Percentiles rank a stretch among this genome's conserved stretches.
These are phyloP conservation scores for Prunella vulgaris DNA, from an alignment of 257 asterid genomes.

Conservation along the genomic window DNA sequence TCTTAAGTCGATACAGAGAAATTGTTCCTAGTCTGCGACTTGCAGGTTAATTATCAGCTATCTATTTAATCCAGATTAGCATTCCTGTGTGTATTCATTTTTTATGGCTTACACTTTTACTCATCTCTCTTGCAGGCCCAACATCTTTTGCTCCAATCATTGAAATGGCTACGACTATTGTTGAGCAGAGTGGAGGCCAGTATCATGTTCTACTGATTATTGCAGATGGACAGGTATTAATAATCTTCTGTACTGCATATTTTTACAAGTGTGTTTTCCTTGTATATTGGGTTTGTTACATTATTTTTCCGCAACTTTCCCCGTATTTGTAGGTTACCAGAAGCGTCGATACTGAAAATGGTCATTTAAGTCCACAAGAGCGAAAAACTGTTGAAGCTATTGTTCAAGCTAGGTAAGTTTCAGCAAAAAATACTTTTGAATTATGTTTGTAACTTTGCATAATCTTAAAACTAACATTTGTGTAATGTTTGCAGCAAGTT, in stretches of 20 bases:
- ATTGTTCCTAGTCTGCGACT: constrained; percentile 63
- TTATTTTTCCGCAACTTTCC: constrained; percentile 6
- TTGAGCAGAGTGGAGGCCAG: constrained; percentile 87
- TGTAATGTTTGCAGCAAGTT: constrained; percentile 57
- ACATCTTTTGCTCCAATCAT: constrained; percentile 90
- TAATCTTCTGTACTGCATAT: background rate
- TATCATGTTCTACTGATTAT: constrained; percentile 85
- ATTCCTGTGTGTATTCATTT: background rate
- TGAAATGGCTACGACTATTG: constrained; percentile 85
- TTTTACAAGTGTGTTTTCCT: constrained; percentile 1
- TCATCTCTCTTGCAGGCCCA: constrained; percentile 62
- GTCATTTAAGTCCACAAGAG: constrained; percentile 91
- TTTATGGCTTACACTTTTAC: constrained; percentile 13
- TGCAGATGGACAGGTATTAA: constrained; percentile 91
- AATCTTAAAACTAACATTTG: constrained; percentile 10
- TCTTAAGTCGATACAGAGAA: constrained; percentile 70
- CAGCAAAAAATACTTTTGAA: background rate
- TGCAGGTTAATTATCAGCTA: constrained; percentile 56
- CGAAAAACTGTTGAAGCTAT: constrained; percentile 88
- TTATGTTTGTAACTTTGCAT: background rate
- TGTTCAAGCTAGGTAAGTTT: constrained; percentile 75
- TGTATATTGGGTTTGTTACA: constrained; percentile 3
- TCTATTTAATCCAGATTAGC: constrained; percentile 7
- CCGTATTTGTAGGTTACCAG: constrained; percentile 67
- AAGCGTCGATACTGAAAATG: constrained; percentile 79